Percentiles rank a stretch among this genome's conserved stretches.
phyloP scores from a whole-genome alignment of 2,329 filamentous ascomycete genomes.

The Diaporthe humulicola region DNA sequence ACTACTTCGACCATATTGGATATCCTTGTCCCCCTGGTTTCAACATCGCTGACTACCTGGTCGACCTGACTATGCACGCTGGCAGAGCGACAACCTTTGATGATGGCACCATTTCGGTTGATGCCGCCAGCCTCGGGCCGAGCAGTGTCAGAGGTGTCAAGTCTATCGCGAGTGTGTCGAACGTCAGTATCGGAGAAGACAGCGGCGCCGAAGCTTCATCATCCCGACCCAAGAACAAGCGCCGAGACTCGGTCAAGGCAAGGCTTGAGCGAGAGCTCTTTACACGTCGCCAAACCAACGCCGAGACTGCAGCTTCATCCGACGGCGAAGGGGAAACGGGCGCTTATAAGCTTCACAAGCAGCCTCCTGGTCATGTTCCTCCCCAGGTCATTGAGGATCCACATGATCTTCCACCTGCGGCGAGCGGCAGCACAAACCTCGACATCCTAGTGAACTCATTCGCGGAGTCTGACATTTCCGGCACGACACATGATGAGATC shows the following conservation, averaged over 20 bases:
- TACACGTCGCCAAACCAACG: slow-evolving; percentile 79
- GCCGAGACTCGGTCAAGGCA: slow-evolving; percentile 84
- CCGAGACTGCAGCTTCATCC: slow-evolving; percentile 74
- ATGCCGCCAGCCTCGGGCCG: slow-evolving; percentile 78
- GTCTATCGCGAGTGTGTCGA: slow-evolving; percentile 88
- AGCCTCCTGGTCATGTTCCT: slow-evolving; percentile 58
- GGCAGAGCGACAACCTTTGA: slow-evolving; percentile 72
- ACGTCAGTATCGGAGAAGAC: slow-evolving; percentile 78
- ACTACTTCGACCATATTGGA: slow-evolving; percentile 92
- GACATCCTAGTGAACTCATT: slow-evolving; percentile 86
- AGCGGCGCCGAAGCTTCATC: slow-evolving; percentile 72
- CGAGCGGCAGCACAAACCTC: slow-evolving; percentile 79
- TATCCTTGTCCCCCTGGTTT: slow-evolving; percentile 96
- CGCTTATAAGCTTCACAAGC: slow-evolving; percentile 65
- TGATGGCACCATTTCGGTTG: slow-evolving; percentile 65
- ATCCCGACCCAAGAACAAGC: slow-evolving; percentile 75
- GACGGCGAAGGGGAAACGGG: slow-evolving; percentile 64
- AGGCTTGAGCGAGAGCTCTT: slow-evolving; percentile 93
- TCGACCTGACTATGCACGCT: slow-evolving; percentile 98
- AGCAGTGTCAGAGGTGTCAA: slow-evolving; percentile 92
- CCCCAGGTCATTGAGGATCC: slow-evolving; percentile 78
- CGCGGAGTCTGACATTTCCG: slow-evolving; percentile 81
- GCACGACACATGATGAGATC: slow-evolving; percentile 83
- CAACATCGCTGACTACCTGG: slow-evolving; percentile 98
- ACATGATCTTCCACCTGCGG: slow-evolving; percentile 72